Evolutionary conservation across 257 asterid species (phyloP), one percentile per base, ranked within the genome.

Genomic region (Catharanthus roseus): DNA sequence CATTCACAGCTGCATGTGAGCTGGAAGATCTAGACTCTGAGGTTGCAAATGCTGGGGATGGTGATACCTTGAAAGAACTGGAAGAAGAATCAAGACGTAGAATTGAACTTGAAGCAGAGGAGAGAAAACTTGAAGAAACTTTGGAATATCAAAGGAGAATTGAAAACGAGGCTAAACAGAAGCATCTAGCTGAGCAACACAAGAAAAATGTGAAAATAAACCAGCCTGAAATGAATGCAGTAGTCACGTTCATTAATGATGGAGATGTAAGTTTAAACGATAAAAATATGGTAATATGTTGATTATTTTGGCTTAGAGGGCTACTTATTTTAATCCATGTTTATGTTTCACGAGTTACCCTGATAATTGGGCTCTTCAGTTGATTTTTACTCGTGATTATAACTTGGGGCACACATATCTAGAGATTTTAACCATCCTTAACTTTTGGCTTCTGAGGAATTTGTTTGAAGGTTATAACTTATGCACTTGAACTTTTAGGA

Each of bases 41-140:
- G 73, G 75, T 74, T 58, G 78, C 77, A 45, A 72, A 71, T 73
- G 82, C 79, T 85, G 82, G 77, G 61, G 68, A 60, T 79, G 83
- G 80, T 75, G 93, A 82, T 69, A 81, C 83, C 72, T 73, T 84
- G 57, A 82, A 67, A 58, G 79, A 80, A 53, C 85, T 81, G 76
- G 90, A 88, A 74, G 96, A 87, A 78, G 99, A 91, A 76, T 78
- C 81, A 77, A 86, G 83, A 73, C 95, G 79, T 54, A 84, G 72
- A 76, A 82, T 89, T 79, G 99, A 95, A 75, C 95, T 91, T 71
- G 97, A 95, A 86, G 97, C 96, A 3, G 97, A 95, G 81, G 99
- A 91, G 81, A 91, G 96, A 82, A 88, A 91, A 88, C 97, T 95
- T 76, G 97, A 91, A 86, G 99, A 91, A 87, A 89, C 97, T 72